Conservation (phyloP, 495 filamentous ascomycete genomes). For the Penicillium manginii region DNA sequence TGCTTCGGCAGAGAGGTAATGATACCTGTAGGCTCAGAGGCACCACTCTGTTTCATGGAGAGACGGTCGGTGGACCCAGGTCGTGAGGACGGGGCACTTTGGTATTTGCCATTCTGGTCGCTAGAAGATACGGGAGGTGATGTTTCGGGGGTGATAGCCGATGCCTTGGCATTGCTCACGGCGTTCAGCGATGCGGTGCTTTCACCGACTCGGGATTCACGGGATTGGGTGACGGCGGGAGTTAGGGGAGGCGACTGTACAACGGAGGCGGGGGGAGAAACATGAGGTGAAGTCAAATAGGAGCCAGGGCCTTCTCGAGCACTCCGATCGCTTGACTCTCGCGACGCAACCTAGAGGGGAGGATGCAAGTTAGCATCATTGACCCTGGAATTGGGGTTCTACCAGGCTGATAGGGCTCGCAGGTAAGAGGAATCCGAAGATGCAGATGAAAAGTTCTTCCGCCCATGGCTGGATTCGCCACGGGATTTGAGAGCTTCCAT, state of each 20-base stretch:
- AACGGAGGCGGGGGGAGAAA: slow-evolving; percentile 57
- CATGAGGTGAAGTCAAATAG: slow-evolving; percentile 42
- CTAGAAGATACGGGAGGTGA: slow-evolving; percentile 40
- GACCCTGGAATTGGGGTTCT: not conserved
- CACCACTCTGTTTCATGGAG: slow-evolving; percentile 33
- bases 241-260: slow-evolving; percentile 91
- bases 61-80: slow-evolving; percentile 51
- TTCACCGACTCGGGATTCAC: slow-evolving; percentile 46
- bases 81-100: slow-evolving; percentile 47
- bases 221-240: slow-evolving; percentile 71
- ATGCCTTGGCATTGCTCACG: slow-evolving; percentile 59
- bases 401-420: slow-evolving; percentile 1
- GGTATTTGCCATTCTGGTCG: slow-evolving; percentile 29
- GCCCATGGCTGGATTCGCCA: too few species aligned
- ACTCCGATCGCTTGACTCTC: slow-evolving; percentile 50
- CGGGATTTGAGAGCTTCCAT: too few species aligned
- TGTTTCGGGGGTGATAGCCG: slow-evolving; percentile 59
- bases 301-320: slow-evolving; percentile 45
- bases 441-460: not conserved
- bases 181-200: slow-evolving; percentile 27
- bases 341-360: slow-evolving; percentile 48
- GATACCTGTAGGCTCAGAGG: slow-evolving; percentile 46
- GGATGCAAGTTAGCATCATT: slow-evolving; percentile 19
- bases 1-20: slow-evolving; percentile 55
- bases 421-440: not conserved